Evolutionary conservation across 2,329 filamentous ascomycete genomes (phyloP), one percentile per base, ranked within the genome.

Genomic region (Conoideocrella luteorostrata): DNA sequence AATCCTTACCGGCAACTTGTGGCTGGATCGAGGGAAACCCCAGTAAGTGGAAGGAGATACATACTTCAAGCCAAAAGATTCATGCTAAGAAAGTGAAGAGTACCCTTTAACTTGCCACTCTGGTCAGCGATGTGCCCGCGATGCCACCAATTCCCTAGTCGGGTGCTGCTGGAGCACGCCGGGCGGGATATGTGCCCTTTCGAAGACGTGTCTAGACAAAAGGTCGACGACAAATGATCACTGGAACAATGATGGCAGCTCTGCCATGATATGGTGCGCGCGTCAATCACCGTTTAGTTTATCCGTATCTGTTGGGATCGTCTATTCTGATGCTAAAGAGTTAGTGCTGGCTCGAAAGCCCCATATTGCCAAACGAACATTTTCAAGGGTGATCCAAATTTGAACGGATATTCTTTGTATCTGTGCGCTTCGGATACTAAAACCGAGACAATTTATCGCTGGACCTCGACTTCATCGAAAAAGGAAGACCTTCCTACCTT

Each of bases 351-450:
- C 10, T 46, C 44, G 11, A 37, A 38, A 12, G 42, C 48, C 4
- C 52, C 52, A 3, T 53, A 50, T 33, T 56, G 52, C 42, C 52
- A 55, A 44, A 56, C 53, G 21, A 44, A 56, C 34, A 43, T 53
- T 9, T 47, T 54, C 22, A 39, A 39, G 3, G 43, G 38, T 3
- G 48, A 50, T 40, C 11, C 44, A 13, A 35, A 41, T 17, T 28
- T 54, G 13, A 28, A 44, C 11, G 46, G 49, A 21, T 53, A 45
- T 23, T 56, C 53, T 36, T 43, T 56, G 17, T 52, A 47, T 18
- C 39, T 56, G 13, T 56, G 53, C 39, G 50, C 41, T 18, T 46
- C 49, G 3, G 47, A 54, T 37, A 48, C 48, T 18, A 21, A 41
- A 26, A 43, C 47, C 15, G 49, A 56, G 29, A 53, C 47, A 7